Base-by-base conservation (phyloP, 371 early-diverging fungal genomes). In the Dichotomocladium elegans region DNA sequence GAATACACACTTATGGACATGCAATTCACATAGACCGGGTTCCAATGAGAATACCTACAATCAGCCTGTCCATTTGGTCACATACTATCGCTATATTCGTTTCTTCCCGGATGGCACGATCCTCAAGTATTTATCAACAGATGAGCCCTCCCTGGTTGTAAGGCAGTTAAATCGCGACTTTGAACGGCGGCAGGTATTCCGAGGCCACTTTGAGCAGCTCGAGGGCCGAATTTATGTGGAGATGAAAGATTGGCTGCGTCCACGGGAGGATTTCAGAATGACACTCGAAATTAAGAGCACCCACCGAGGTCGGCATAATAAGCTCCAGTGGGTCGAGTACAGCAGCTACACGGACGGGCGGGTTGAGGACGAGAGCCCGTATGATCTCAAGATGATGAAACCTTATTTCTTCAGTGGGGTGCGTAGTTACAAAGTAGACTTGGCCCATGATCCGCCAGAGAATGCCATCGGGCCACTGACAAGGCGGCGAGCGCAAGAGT, bases 31-130 rank as follows among this genome's bases (percentile, higher is more conserved):
- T 57, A 64, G 82, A 58, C 62, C 67, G 33, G 79, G 83, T 26
- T 49, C 57, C 10, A 64, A 73, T 19, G 85, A 85, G 29, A 75
- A 71, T 17, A 41, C 66, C 2, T 81, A 72, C 72, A 73, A 83
- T 41, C 75, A 76, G 37, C 85, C 86, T 0, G 74, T 85, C 19
- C 84, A 87, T 56, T 43, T 86, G 27, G 83, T 90, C 9, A 85
- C 85, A 1, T 90, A 90, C 58, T 88, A 78, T 58, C 72, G 85
- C 12, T 88, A 86, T 56, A 35, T 90, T 12, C 76, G 88, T 0
- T 83, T 90, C 48, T 83, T 82, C 53, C 72, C 74, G 7, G 70
- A 84, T 55, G 80, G 83, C 14, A 63, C 65, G 1, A 62, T 79
- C 17, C 21, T 79, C 4, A 68, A 70, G 41, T 68, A 72, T 50